Conservation (phyloP, 1,284 basidiomycete genomes). For the Trichosporon faecale region DNA sequence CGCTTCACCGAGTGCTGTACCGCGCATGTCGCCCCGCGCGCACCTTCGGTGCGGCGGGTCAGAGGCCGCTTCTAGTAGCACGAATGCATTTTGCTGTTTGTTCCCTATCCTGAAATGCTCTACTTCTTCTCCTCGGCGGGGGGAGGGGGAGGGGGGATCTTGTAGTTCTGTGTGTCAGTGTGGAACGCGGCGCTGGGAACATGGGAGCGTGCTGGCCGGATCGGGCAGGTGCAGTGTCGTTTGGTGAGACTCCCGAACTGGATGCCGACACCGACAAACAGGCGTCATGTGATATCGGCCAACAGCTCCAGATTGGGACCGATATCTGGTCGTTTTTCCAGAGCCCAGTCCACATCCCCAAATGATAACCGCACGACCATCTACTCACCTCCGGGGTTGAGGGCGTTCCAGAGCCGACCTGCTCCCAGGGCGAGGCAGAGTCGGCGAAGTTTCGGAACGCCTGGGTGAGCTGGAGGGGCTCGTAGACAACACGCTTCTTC, state of each 20-base stretch:
- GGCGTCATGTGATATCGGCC: neutral
- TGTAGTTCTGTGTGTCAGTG: slow-evolving; percentile 41
- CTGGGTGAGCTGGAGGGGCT: slow-evolving; percentile 95
- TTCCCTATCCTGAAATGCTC: slow-evolving; percentile 12
- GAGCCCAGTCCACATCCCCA: neutral
- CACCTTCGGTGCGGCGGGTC: no score
- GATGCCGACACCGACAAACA: neutral
- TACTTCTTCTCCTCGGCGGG: slow-evolving; percentile 49
- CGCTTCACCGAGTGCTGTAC: no score
- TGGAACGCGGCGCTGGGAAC: neutral
- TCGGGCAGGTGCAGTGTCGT: neutral
- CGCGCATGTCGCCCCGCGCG: no score
- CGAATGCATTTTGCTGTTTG: slow-evolving; percentile 1
- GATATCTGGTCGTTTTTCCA: no score
- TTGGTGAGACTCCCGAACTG: neutral
- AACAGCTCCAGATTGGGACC: neutral
- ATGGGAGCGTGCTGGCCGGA: neutral
- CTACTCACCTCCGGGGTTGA: slow-evolving; percentile 38
- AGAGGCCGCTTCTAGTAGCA: neutral
- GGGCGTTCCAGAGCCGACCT: slow-evolving; percentile 73
- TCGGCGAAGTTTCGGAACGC: slow-evolving; percentile 98
- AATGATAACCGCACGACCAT: neutral
- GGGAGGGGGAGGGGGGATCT: slow-evolving; percentile 51
- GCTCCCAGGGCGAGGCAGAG: slow-evolving; percentile 88
- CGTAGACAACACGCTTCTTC: slow-evolving; percentile 96